A percentile compares a stretch with the other conserved stretches of the same genome.
phyloP scores from a whole-genome alignment of 208 protist genomes.

The Wallacemonas sp. region DNA sequence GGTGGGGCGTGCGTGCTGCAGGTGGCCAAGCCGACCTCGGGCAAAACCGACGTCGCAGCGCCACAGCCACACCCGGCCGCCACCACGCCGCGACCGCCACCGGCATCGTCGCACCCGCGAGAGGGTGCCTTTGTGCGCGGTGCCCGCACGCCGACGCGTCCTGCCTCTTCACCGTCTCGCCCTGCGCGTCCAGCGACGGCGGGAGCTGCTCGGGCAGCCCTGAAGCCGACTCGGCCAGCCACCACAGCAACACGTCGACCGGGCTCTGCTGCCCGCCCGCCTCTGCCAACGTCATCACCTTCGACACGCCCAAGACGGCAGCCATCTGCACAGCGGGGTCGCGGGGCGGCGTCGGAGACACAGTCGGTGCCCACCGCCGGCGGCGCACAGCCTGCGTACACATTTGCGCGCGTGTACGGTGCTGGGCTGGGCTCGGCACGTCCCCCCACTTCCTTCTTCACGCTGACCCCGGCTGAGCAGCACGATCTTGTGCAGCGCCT shows the following conservation, averaged over 20 bases:
- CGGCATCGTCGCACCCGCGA: not conserved
- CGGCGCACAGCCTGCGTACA: not conserved
- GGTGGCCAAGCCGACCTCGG: not conserved
- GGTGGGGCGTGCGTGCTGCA: conserved; percentile 13
- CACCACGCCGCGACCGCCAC: not conserved
- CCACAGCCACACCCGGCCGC: not conserved
- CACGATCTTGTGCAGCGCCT: conserved; percentile 31
- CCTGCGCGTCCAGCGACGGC: conserved; percentile 6
- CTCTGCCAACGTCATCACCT: not conserved
- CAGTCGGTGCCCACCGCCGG: not conserved
- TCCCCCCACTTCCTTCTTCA: conserved; percentile 28
- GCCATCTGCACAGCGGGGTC: no score
- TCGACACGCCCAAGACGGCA: no score
- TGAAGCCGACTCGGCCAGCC: not conserved
- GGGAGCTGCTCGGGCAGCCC: not conserved
- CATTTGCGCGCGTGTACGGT: conserved; percentile 10
- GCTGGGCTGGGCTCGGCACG: not conserved
- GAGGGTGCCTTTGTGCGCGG: not conserved
- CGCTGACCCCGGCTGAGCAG: conserved; percentile 30
- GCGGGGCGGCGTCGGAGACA: not conserved
- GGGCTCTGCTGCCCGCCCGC: not conserved
- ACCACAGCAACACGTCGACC: no score
- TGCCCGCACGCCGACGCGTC: not conserved
- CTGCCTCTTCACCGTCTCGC: conserved; percentile 12
- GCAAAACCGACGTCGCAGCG: not conserved